phyloP scores from a whole-genome alignment of 805 yeast species.

The Pichia cephalocereana region DNA sequence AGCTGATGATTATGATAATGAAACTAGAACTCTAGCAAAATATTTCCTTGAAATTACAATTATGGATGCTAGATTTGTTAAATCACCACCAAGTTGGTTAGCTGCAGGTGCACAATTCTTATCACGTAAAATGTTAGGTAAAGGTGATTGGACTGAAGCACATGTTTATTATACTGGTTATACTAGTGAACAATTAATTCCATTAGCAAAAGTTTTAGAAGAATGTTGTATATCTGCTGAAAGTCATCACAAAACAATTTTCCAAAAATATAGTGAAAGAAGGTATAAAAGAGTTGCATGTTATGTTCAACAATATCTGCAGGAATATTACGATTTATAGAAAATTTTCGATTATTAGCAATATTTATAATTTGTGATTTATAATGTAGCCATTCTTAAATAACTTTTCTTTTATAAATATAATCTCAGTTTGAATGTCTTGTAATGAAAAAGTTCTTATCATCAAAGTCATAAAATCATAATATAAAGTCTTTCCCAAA shows the following conservation, averaged over 20 bases:
- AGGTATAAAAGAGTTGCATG: constrained; percentile 71
- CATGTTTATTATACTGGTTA: constrained; percentile 92
- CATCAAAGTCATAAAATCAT: too few species aligned
- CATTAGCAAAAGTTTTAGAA: constrained; percentile 64
- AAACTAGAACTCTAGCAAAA: constrained; percentile 78
- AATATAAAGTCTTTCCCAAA: too few species aligned
- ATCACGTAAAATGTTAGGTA: constrained; percentile 63
- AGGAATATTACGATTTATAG: constrained; percentile 2
- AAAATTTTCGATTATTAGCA: too few species aligned
- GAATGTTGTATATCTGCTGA: constrained; percentile 56
- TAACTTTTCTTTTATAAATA: too few species aligned
- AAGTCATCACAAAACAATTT: constrained; percentile 68
- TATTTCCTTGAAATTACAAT: constrained; percentile 71
- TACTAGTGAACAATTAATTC: constrained; percentile 73
- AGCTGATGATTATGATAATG: constrained; percentile 83
- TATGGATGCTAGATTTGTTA: constrained; percentile 65
- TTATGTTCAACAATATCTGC: constrained; percentile 57
- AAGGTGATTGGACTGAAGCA: constrained; percentile 74
- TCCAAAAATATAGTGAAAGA: constrained; percentile 81
- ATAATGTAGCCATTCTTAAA: too few species aligned
- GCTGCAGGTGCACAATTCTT: constrained; percentile 82
- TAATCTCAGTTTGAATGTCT: too few species aligned
- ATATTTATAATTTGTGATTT: too few species aligned
- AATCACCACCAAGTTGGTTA: constrained; percentile 62
- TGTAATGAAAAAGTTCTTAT: too few species aligned